Evolutionary conservation across 2,329 filamentous ascomycete species (phyloP).

Genomic region (Monosporascus sp.): DNA sequence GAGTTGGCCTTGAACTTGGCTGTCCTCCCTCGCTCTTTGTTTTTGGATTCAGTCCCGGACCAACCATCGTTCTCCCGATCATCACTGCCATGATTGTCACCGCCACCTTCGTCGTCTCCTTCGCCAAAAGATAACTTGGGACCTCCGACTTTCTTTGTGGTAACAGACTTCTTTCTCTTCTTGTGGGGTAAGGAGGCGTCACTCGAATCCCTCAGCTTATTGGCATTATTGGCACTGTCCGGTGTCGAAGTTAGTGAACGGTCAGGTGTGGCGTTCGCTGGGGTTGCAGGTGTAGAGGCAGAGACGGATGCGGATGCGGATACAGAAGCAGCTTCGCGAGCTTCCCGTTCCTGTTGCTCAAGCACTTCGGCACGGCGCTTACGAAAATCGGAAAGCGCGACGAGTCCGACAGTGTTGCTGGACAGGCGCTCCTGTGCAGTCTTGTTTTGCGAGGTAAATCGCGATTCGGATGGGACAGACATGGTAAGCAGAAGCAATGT

Average conservation of each 20-base stretch:
- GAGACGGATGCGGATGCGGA: slow-evolving; percentile 47
- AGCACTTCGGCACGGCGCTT: slow-evolving; percentile 93
- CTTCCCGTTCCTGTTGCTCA: slow-evolving; percentile 82
- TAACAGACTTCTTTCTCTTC: slow-evolving; percentile 43
- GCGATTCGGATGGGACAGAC: slow-evolving; percentile 32
- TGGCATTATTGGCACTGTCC: slow-evolving; percentile 26
- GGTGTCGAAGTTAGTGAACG: slow-evolving; percentile 44
- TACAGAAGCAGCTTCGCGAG: slow-evolving; percentile 55
- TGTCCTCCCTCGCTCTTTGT: slow-evolving; percentile 20
- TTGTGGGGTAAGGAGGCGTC: slow-evolving; percentile 31
- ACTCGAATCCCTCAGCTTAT: slow-evolving; percentile 17
- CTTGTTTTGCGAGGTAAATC: slow-evolving; percentile 71
- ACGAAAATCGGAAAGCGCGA: slow-evolving; percentile 87
- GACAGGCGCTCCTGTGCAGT: slow-evolving; percentile 79
- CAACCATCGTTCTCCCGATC: slow-evolving; percentile 8
- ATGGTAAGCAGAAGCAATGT: background rate
- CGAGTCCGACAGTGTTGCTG: slow-evolving; percentile 82
- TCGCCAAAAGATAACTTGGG: slow-evolving; percentile 59
- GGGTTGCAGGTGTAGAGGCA: slow-evolving; percentile 22
- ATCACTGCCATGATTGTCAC: slow-evolving; percentile 46
- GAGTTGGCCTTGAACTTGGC: slow-evolving; percentile 58
- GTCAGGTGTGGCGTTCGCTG: slow-evolving; percentile 38
- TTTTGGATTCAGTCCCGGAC: background rate
- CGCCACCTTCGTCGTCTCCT: slow-evolving; percentile 52
- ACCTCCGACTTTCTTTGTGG: slow-evolving; percentile 30